Evolutionary conservation across 1,284 basidiomycete genomes (phyloP), one percentile per base, ranked within the genome.

Genomic region (Malassezia pachydermatis): DNA sequence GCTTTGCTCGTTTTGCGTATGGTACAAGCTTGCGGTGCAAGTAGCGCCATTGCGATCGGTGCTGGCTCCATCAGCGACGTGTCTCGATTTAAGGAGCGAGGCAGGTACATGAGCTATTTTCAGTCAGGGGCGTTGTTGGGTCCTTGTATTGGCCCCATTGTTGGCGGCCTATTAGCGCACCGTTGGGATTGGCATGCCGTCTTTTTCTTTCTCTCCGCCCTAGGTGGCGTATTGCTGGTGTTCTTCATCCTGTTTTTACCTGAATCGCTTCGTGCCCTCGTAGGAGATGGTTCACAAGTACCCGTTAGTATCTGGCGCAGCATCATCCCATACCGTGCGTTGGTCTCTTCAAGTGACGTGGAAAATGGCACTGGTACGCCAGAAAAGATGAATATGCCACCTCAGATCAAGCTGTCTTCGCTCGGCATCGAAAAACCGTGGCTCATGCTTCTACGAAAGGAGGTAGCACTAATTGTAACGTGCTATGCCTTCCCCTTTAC

Each of bases 141-240:
- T 1, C 54, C 54, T 0, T 44, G 54, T 5, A 41, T 59, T 8
- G 57, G 54, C 2, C 57, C 57, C 3, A 36, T 59, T 2, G 32
- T 55, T n/a, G 57, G 57, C 10, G 57, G 53, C 4, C 35, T 47
- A 22, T 20, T 59, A 11, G 44, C 57, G 3, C 47, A 56, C 28
- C 16, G 32, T 11, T 56, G 49, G 50, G 50, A 51, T 22, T 59
- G 51, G 44, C 57, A 53, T 14, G 37, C 80, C 2, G 83, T 86
- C 20, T 87, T 87, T 65, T 86, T 83, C 83, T 83, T 86, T 62
- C 71, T 86, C 7, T 78, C 77, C 46, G 85, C 84, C 4, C 64
- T 78, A 0, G 76, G 81, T 6, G 78, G 75, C 1, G 55, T 74
- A 4, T 81, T 80, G 58, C 73, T 79, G 24, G 32, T 82, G 5